Evolutionary conservation across 2,329 filamentous ascomycete genomes (phyloP).

Genomic region (Colletotrichum euphorbiae): DNA sequence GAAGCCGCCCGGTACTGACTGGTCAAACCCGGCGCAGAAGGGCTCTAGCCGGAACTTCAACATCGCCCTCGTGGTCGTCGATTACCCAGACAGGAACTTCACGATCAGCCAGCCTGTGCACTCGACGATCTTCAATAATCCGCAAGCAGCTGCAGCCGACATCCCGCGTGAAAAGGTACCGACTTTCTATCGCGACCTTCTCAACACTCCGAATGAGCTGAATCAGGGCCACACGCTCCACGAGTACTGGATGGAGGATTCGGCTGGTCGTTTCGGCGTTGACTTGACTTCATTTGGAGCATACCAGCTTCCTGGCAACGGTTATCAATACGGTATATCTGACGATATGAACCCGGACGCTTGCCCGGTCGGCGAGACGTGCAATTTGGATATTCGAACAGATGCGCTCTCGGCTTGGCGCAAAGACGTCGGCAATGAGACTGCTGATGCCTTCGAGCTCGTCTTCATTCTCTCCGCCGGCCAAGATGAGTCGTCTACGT

Average conservation of each 20-base stretch:
- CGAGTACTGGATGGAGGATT: constrained; percentile 70
- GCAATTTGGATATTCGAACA: constrained; percentile 60
- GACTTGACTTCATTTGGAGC: constrained; percentile 64
- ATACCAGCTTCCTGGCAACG: constrained; percentile 59
- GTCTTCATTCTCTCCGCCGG: constrained; percentile 66
- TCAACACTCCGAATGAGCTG: constrained; percentile 61
- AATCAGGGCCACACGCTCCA: constrained; percentile 65
- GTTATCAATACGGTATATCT: constrained; percentile 64
- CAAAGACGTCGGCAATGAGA: constrained; percentile 62
- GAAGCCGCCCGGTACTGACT: constrained; percentile 59
- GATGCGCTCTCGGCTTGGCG: constrained; percentile 63
- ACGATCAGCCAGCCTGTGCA: constrained; percentile 58
- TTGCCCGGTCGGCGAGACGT: constrained; percentile 56
- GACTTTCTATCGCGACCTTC: constrained; percentile 61
- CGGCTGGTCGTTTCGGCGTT: constrained; percentile 63
- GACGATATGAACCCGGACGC: constrained; percentile 60
- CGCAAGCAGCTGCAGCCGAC: constrained; percentile 54
- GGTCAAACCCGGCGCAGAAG: constrained; percentile 57
- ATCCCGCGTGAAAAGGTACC: constrained; percentile 58
- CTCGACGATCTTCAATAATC: constrained; percentile 64
- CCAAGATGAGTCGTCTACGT: constrained; percentile 66
- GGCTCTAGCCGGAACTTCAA: constrained; percentile 65
- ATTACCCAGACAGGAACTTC: constrained; percentile 63
- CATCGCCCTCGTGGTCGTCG: constrained; percentile 64
- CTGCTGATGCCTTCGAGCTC: constrained; percentile 60